Evolutionary conservation across 1,284 basidiomycete species (phyloP), one percentile per base, ranked within the genome.

Genomic region (Kwoniella shivajii): DNA sequence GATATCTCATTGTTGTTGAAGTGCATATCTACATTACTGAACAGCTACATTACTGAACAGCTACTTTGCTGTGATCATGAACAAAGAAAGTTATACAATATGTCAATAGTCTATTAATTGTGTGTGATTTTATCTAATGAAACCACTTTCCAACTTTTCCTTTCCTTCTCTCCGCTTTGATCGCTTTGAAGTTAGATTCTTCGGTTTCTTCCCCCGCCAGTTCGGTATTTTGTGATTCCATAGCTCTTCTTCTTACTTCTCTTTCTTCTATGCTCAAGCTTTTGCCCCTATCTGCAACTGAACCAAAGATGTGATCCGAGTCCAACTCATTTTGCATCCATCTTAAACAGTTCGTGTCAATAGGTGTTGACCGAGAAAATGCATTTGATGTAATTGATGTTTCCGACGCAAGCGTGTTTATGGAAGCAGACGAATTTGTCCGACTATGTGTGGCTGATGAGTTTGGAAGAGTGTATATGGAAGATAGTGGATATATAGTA

Each of bases 261-360:
- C 52, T n/a, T 33, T 55, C 50, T 36, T 56, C 59, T 6, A 38
- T 4, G 22, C 37, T 52, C 29, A 47, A 5, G 5, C 60, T 24
- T n/a, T 31, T 34, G 1, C 50, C 52, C 43, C 54, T 9, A 24
- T 41, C 42, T 27, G 54, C 30, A 24, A 60, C 46, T 13, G 58
- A 60, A 2, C 58, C 58, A 24, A 60, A 60, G 16, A 60, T 36
- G 45, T 60, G 58, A 6, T 54, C 36, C n/a, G 30, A 30, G 33
- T 50, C 44, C 6, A 33, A 47, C 46, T 54, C 57, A 29, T 36
- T 38, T 38, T 59, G 46, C 52, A 59, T 59, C 57, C 57, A 59
- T 36, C 29, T 24, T n/a, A 54, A 41, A n/a, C 57, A 59, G 29
- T 59, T 42, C 27, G 46, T 24, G 38, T 54, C 47, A 18, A 54